Evolutionary conservation across 78 protist species (phyloP).

Genomic region (Monosiga brevicollis): DNA sequence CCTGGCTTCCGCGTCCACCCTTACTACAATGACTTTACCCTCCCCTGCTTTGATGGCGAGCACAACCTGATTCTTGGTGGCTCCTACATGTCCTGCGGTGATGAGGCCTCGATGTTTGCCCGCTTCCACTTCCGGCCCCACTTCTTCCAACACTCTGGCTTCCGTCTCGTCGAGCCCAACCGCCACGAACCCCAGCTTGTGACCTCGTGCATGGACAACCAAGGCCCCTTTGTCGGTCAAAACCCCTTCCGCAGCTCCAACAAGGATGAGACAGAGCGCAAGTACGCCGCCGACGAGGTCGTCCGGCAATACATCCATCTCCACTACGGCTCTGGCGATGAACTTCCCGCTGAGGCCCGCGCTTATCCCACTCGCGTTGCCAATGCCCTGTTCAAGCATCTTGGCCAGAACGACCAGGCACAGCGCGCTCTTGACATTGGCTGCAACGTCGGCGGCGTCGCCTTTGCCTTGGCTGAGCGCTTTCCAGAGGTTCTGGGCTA

Average conservation of each 20-base stretch:
- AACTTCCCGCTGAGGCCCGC: background rate
- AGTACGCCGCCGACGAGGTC: background rate
- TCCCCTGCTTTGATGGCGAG: conserved; percentile 44
- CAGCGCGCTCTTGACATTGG: conserved; percentile 58
- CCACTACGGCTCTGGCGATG: background rate
- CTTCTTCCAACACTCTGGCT: conserved; percentile 42
- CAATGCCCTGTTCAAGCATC: background rate
- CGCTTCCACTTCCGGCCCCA: conserved; percentile 51
- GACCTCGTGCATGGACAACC: background rate
- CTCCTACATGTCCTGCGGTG: conserved; percentile 34
- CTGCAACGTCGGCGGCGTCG: conserved; percentile 46
- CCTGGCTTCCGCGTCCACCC: conserved; percentile 35
- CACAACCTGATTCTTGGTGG: conserved; percentile 49
- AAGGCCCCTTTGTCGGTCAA: background rate
- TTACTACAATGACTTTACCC: conserved; percentile 53
- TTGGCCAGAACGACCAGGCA: background rate
- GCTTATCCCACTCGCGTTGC: background rate
- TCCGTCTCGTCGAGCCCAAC: conserved; percentile 7
- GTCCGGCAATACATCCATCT: background rate
- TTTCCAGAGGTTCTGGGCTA: conserved; percentile 37
- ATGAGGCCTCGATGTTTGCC: conserved; percentile 30
- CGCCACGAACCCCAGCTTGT: background rate
- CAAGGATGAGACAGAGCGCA: background rate
- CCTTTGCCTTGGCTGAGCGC: conserved; percentile 38
- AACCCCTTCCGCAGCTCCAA: background rate